Evolutionary conservation across 2,329 filamentous ascomycete genomes (phyloP).

Genomic region (Phyllosticta paracitricarpa): DNA sequence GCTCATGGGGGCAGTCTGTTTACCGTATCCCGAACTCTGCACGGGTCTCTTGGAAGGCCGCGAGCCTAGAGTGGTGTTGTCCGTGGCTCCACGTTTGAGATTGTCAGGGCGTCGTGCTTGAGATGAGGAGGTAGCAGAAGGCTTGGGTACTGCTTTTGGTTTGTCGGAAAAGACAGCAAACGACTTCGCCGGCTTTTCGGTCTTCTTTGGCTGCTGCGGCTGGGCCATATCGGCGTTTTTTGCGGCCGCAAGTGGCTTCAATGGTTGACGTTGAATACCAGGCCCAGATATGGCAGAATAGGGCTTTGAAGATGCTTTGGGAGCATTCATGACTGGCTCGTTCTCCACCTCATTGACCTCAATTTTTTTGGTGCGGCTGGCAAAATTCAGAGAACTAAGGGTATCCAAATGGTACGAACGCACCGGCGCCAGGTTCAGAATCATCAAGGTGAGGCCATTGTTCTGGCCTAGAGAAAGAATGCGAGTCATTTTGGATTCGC

Average conservation of each 20-base stretch:
- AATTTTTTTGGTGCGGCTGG: slow-evolving; percentile 90
- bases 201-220: slow-evolving; percentile 41
- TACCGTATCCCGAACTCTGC: slow-evolving; percentile 14
- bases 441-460: slow-evolving; percentile 92
- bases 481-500: slow-evolving; percentile 94
- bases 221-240: slow-evolving; percentile 57
- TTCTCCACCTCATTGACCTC: slow-evolving; percentile 94
- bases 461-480: slow-evolving; percentile 90
- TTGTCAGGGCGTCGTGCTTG: slow-evolving; percentile 25
- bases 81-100: slow-evolving; percentile 37
- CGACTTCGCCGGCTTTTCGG: slow-evolving; percentile 64
- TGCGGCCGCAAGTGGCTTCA: slow-evolving; percentile 39
- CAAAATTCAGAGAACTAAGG: slow-evolving; percentile 86
- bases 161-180: slow-evolving; percentile 84
- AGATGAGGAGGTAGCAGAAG: slow-evolving; percentile 2
- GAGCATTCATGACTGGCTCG: slow-evolving; percentile 62
- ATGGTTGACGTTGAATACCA: slow-evolving; percentile 25
- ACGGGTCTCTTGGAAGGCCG: slow-evolving; percentile 23
- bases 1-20: slow-evolving; percentile 31
- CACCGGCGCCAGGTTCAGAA: slow-evolving; percentile 85
- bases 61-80: slow-evolving; percentile 19
- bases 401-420: slow-evolving; percentile 90
- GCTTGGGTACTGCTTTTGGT: slow-evolving; percentile 15
- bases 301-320: slow-evolving; percentile 8
- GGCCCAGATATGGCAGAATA: slow-evolving; percentile 18